Conservation (phyloP, 2,329 filamentous ascomycete species). For the Epichloe baconii region DNA sequence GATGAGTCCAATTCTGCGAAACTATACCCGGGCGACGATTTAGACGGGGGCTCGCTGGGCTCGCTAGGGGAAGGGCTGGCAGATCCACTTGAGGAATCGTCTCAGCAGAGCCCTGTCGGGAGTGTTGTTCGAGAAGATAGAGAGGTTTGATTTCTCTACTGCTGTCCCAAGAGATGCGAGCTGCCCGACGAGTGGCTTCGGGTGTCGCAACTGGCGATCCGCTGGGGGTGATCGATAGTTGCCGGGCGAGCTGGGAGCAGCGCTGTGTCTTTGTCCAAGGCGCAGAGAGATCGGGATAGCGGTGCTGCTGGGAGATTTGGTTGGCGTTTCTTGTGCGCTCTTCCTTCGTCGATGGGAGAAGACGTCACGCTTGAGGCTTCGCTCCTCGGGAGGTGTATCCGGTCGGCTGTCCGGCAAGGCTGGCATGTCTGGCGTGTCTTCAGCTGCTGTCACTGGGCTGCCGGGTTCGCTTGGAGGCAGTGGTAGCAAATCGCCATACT, state of each 20-base stretch:
- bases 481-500: conserved; percentile 51
- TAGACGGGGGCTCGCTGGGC: conserved; percentile 15
- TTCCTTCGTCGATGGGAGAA: conserved; percentile 33
- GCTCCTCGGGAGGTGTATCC: conserved; percentile 39
- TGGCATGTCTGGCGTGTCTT: conserved; percentile 38
- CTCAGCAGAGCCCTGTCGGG: conserved; percentile 25
- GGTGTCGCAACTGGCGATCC: conserved; percentile 19
- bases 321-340: conserved; percentile 33
- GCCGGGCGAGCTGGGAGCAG: conserved; percentile 29
- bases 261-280: conserved; percentile 29
- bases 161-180: conserved; percentile 48
- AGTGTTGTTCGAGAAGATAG: conserved; percentile 62
- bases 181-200: conserved; percentile 25
- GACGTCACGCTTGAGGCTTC: conserved; percentile 25
- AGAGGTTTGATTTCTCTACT: conserved; percentile 66
- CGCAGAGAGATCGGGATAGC: conserved; percentile 44
- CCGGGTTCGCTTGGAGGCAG: conserved; percentile 47
- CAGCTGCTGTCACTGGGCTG: conserved; percentile 27
- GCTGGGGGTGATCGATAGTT: conserved; percentile 26
- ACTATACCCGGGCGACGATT: conserved; percentile 21
- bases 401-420: conserved; percentile 47
- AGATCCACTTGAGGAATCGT: conserved; percentile 23
- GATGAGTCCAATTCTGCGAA: conserved; percentile 13
- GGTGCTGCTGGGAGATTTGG: conserved; percentile 41
- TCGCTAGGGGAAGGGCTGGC: conserved; percentile 37